A percentile compares a stretch with the other conserved stretches of the same genome.
Conservation (phyloP, 495 filamentous ascomycete species). For the Paragyromitra xinjiangensis region DNA sequence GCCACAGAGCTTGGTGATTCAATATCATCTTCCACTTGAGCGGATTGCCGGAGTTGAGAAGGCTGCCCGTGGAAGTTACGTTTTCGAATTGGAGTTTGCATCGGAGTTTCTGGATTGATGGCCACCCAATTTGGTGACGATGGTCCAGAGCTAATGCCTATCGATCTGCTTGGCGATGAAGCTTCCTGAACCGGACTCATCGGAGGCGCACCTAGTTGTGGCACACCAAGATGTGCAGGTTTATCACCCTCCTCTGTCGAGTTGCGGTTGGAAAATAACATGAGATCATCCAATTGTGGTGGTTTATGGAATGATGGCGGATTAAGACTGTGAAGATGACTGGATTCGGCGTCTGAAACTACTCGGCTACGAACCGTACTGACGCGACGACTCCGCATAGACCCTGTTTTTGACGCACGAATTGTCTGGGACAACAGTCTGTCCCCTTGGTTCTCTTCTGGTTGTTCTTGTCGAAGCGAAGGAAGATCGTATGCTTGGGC, state of each 20-base stretch:
- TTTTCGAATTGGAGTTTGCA: slow-evolving; percentile 47
- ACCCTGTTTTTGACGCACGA: slow-evolving; percentile 43
- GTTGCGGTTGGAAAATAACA: slow-evolving; percentile 45
- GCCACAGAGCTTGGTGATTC: slow-evolving; percentile 24
- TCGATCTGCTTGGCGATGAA: slow-evolving; percentile 33
- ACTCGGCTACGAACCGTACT: slow-evolving; percentile 47
- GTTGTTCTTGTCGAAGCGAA: slow-evolving; percentile 41
- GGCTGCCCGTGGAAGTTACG: slow-evolving; percentile 44
- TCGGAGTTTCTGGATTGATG: slow-evolving; percentile 54
- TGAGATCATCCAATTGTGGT: slow-evolving; percentile 45
- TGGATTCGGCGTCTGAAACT: slow-evolving; percentile 39
- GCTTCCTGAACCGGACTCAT: slow-evolving; percentile 48
- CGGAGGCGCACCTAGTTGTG: slow-evolving; percentile 28
- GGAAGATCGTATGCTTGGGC: slow-evolving; percentile 56
- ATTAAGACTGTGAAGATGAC: slow-evolving; percentile 45
- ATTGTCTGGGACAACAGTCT: slow-evolving; percentile 42
- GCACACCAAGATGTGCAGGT: slow-evolving; percentile 18
- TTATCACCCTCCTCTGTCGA: slow-evolving; percentile 43
- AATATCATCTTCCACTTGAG: slow-evolving; percentile 39
- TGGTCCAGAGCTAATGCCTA: slow-evolving; percentile 23
- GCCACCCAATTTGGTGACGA: slow-evolving; percentile 54
- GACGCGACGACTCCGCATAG: slow-evolving; percentile 44
- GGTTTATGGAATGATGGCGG: slow-evolving; percentile 47
- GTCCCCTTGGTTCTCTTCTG: slow-evolving; percentile 46
- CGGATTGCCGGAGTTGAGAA: slow-evolving; percentile 45